Evolutionary conservation across 2,329 filamentous ascomycete genomes (phyloP).

Genomic region (Penicillium griseofulvum): DNA sequence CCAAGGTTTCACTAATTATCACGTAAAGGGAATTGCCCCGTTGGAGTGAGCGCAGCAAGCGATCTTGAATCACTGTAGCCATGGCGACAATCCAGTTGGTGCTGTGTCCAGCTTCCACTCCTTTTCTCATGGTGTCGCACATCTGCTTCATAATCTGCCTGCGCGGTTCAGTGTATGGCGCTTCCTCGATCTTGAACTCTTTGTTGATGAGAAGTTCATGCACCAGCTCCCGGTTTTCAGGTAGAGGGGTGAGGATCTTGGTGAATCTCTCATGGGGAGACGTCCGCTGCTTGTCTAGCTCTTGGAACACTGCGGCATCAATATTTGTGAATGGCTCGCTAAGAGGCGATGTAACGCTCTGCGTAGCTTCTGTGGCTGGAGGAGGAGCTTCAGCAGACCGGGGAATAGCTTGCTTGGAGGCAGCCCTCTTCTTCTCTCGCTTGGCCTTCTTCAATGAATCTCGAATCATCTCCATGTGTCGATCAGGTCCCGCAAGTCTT

Average conservation of each 20-base stretch:
- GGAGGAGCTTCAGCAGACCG: conserved; percentile 49
- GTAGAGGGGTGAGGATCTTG: conserved; percentile 59
- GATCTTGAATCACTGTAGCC: conserved; percentile 63
- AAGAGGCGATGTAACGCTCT: conserved; percentile 40
- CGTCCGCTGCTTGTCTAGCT: conserved; percentile 34
- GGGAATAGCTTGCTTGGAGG: conserved; percentile 57
- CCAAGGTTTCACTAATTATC: conserved; percentile 60
- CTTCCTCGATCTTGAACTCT: conserved; percentile 59
- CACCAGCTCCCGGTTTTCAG: conserved; percentile 60
- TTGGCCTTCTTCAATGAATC: conserved; percentile 61
- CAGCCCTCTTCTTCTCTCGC: conserved; percentile 50
- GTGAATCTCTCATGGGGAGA: conserved; percentile 44
- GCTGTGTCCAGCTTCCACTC: conserved; percentile 55
- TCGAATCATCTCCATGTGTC: conserved; percentile 59
- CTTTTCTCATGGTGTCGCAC: conserved; percentile 58
- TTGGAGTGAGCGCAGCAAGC: conserved; percentile 58
- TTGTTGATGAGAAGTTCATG: conserved; percentile 65
- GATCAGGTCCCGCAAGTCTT: conserved; percentile 60
- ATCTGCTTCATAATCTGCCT: conserved; percentile 58
- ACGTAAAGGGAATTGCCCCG: conserved; percentile 61
- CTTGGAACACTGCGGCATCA: conserved; percentile 34
- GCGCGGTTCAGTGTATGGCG: conserved; percentile 50
- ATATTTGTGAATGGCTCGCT: conserved; percentile 42
- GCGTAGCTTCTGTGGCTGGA: conserved; percentile 34
- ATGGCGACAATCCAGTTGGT: conserved; percentile 63